These are phyloP conservation scores for Neospermospora avenae DNA, from an alignment of 2,329 filamentous ascomycete genomes.

Conservation along the genomic window DNA sequence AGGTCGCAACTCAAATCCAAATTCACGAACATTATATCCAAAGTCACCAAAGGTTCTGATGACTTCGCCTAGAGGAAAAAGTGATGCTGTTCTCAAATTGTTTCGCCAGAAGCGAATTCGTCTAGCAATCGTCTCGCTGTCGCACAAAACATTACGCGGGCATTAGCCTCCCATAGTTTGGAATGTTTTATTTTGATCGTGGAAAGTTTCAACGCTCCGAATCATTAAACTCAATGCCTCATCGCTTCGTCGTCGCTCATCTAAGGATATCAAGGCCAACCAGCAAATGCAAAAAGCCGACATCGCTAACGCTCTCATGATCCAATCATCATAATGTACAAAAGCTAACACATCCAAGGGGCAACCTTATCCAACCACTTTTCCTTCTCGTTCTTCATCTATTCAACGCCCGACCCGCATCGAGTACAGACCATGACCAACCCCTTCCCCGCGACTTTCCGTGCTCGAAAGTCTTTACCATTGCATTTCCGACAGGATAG, in stretches of 20 bases:
- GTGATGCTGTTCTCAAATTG: too few relatives aligned
- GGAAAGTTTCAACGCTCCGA: too few relatives aligned
- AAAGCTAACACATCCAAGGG: neutral
- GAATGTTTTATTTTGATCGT: too few relatives aligned
- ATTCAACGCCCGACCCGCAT: conserved; percentile 42
- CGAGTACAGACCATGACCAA: conserved; percentile 60
- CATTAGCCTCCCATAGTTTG: too few relatives aligned
- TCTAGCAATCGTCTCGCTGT: too few relatives aligned
- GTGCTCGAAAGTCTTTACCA: conserved; percentile 59
- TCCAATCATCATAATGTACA: conserved; percentile 8
- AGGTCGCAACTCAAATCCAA: neutral
- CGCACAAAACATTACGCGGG: too few relatives aligned
- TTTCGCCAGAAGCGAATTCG: too few relatives aligned
- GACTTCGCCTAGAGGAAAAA: too few relatives aligned
- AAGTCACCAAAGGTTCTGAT: too few relatives aligned
- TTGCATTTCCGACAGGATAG: conserved; percentile 57
- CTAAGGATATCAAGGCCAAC: neutral
- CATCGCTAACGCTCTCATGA: neutral
- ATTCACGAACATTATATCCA: too few relatives aligned
- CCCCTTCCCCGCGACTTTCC: conserved; percentile 48
- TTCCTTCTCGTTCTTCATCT: neutral
- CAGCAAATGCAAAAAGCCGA: neutral
- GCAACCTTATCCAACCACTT: neutral
- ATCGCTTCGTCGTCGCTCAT: too few relatives aligned
- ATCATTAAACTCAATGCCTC: too few relatives aligned